Percentiles rank a stretch among this genome's conserved stretches.
These are phyloP conservation scores for Erodium maritimum DNA, from an alignment of 345 rosid genomes.

Conservation along the genomic window DNA sequence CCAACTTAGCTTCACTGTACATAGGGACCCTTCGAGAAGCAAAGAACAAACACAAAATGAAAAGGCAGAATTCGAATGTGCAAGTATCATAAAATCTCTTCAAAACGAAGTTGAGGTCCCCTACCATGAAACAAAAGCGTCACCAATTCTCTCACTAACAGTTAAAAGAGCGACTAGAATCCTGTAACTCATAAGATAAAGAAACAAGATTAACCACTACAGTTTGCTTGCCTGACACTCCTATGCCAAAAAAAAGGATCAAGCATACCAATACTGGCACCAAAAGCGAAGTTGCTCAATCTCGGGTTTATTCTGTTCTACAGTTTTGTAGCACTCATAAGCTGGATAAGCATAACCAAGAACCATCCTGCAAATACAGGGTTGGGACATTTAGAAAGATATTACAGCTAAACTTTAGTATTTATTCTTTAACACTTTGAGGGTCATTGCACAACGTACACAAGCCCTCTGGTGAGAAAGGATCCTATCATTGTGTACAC, in stretches of 20 bases:
- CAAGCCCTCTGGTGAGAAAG: slow-evolving; percentile 26
- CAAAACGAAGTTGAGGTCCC: not conserved
- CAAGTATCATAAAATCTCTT: not conserved
- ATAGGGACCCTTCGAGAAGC: slow-evolving; percentile 56
- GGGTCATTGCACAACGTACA: slow-evolving; percentile 10
- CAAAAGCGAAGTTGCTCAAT: slow-evolving; percentile 52
- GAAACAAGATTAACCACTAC: not conserved
- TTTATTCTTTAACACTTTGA: too few species aligned
- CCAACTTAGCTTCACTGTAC: slow-evolving; percentile 75
- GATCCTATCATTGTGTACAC: slow-evolving; percentile 24
- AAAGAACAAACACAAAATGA: slow-evolving; percentile 6
- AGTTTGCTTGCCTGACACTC: not conserved
- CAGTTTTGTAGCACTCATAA: slow-evolving; percentile 59
- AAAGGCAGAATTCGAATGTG: not conserved
- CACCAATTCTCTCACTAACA: slow-evolving; percentile 59
- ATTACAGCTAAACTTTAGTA: not conserved
- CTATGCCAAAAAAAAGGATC: too few species aligned
- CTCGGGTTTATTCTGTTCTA: slow-evolving; percentile 43
- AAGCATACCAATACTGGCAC: slow-evolving; percentile 75
- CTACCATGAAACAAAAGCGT: slow-evolving; percentile 61
- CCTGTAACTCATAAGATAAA: slow-evolving; percentile 26
- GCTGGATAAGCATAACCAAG: slow-evolving; percentile 79
- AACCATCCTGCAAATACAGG: slow-evolving; percentile 30
- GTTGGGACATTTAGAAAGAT: not conserved
- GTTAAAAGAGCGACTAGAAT: slow-evolving; percentile 63